These are phyloP conservation scores for Vanrija sp. DNA, from an alignment of 1,284 basidiomycete genomes.

Conservation along the genomic window DNA sequence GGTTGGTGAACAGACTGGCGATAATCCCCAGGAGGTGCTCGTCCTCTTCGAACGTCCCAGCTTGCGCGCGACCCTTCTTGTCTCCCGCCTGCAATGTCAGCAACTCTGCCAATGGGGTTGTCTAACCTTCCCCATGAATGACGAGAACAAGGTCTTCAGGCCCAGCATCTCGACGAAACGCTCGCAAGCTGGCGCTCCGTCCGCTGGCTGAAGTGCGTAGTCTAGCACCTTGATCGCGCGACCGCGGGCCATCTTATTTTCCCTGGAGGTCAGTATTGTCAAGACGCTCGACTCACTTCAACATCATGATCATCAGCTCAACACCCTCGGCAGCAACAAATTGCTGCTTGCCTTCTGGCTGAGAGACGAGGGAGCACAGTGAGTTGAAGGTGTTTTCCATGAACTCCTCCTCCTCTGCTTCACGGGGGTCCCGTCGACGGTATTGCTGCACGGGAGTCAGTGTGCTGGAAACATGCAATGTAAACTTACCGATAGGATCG, in stretches of 20 bases:
- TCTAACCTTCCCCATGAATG: conserved; percentile 86
- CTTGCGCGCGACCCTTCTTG: conserved; percentile 60
- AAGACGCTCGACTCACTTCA: conserved; percentile 62
- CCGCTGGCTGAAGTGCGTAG: conserved; percentile 77
- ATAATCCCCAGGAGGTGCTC: conserved; percentile 85
- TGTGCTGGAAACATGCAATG: neutral
- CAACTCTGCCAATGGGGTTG: neutral
- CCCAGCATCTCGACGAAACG: conserved; percentile 84
- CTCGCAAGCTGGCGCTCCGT: conserved; percentile 72
- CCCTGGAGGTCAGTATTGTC: conserved; percentile 52
- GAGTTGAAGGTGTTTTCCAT: conserved; percentile 95
- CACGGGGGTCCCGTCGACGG: conserved; percentile 71
- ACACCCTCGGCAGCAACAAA: conserved; percentile 90
- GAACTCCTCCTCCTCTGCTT: conserved; percentile 89
- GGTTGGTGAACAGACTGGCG: conserved; percentile 80
- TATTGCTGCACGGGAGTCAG: conserved; percentile 63
- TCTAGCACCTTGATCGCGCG: conserved; percentile 85
- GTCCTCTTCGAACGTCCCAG: conserved; percentile 69
- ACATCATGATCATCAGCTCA: conserved; percentile 93
- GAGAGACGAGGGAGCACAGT: conserved; percentile 74
- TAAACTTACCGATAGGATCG: conserved; percentile 69
- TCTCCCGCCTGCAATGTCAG: conserved; percentile 32
- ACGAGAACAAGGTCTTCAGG: conserved; percentile 80
- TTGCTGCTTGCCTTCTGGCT: conserved; percentile 68
- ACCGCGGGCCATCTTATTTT: conserved; percentile 72